Percentiles rank a stretch among this genome's conserved stretches.
These are phyloP conservation scores for Alternaria triticina DNA, from an alignment of 2,329 filamentous ascomycete species.

Conservation along the genomic window DNA sequence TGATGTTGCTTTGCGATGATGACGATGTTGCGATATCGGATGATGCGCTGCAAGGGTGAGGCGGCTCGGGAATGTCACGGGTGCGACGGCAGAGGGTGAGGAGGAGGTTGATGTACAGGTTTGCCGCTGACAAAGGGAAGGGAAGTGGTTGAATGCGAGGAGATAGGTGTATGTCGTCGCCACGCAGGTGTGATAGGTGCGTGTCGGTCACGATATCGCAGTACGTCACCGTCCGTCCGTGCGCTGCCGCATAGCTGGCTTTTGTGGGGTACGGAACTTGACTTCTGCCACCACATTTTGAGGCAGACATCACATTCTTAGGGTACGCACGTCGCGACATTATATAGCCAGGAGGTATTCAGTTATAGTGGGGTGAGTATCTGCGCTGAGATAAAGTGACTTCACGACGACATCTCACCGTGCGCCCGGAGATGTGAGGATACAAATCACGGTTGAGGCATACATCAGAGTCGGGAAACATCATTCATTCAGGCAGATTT, in stretches of 20 bases:
- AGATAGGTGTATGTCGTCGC: neutral
- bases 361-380: neutral
- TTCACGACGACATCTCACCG: neutral
- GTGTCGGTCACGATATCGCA: neutral
- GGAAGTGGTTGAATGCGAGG: too few relatives aligned
- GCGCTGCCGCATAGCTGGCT: neutral
- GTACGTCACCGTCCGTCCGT: conserved; percentile 7
- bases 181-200: neutral
- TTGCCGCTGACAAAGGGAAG: neutral
- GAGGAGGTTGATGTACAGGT: neutral
- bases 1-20: neutral
- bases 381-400: neutral
- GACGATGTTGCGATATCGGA: conserved; percentile 26
- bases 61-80: neutral
- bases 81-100: neutral
- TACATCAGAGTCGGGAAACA: neutral
- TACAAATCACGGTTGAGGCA: neutral
- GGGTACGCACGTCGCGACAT: neutral
- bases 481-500: neutral
- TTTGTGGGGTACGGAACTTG: conserved; percentile 13
- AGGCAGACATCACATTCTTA: too few relatives aligned
- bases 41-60: conserved; percentile 4
- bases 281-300: neutral
- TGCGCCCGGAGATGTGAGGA: neutral
- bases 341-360: neutral